Conservation (phyloP, 192 early-diverging fungal genomes). For the Coemansia sp. region DNA sequence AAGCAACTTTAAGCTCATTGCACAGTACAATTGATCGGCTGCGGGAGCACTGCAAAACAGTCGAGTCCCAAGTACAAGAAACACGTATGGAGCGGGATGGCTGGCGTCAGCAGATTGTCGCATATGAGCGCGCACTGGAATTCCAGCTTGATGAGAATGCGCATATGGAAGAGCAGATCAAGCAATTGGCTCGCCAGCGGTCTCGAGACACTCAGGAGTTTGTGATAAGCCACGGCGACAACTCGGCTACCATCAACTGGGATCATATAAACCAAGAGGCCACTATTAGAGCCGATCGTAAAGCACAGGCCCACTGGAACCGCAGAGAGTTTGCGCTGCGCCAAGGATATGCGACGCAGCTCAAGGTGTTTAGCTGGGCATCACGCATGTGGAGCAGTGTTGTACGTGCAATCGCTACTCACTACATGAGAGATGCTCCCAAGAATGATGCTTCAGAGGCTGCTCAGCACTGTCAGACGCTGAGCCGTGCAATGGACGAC, state of each 20-base stretch:
- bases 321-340: conserved; percentile 18
- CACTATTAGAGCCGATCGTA: conserved; percentile 2
- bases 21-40: conserved; percentile 21
- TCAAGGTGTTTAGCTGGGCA: conserved; percentile 30
- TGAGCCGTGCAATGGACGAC: conserved; percentile 23
- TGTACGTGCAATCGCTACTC: conserved; percentile 8
- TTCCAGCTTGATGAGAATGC: conserved; percentile 26
- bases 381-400: conserved; percentile 26
- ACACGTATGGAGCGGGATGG: conserved; percentile 39
- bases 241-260: conserved; percentile 19
- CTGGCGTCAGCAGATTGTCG: conserved; percentile 32
- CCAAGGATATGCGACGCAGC: conserved; percentile 31
- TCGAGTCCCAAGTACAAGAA: conserved; percentile 24
- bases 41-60: conserved; percentile 22
- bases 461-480: conserved; percentile 1
- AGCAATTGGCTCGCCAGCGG: conserved; percentile 3
- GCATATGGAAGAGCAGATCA: conserved; percentile 12
- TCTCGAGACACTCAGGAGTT: conserved; percentile 2
- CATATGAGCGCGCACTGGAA: conserved; percentile 13
- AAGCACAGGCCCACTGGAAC: conserved; percentile 18
- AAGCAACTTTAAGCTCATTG: conserved; percentile 21
- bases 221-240: conserved; percentile 11
- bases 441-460: neutral
- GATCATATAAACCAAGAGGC: conserved; percentile 20
- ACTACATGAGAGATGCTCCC: neutral